These are phyloP conservation scores for Malassezia restricta DNA, from an alignment of 1,284 basidiomycete species.

Conservation along the genomic window DNA sequence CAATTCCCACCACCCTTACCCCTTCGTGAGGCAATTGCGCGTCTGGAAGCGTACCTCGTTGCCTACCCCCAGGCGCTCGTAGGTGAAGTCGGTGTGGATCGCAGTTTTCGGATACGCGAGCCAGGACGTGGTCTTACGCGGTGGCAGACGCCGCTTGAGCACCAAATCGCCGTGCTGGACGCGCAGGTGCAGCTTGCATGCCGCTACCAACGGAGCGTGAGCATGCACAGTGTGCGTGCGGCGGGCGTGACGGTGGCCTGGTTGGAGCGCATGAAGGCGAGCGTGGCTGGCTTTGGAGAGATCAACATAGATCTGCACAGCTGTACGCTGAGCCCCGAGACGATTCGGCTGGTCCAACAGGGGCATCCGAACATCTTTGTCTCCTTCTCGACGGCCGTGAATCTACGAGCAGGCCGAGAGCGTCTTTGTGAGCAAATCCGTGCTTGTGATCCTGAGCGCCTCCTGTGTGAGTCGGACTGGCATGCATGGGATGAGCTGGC, in stretches of 20 bases:
- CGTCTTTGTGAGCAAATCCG: constrained; percentile 19
- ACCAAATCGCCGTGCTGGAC: constrained; percentile 29
- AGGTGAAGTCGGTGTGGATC: constrained; percentile 40
- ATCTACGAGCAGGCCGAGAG: constrained; percentile 21
- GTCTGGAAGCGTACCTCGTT: constrained; percentile 20
- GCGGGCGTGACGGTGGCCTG: constrained; percentile 26
- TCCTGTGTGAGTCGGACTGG: constrained; percentile 35
- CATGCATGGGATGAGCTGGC: constrained; percentile 25
- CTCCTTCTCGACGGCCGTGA: constrained; percentile 38
- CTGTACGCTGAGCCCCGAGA: constrained; percentile 33
- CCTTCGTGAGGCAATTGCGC: constrained; percentile 15
- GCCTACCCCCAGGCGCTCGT: constrained; percentile 27
- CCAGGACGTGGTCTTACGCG: constrained; percentile 17
- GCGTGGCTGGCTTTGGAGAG: neutral
- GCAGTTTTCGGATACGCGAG: constrained; percentile 31
- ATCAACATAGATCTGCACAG: constrained; percentile 29
- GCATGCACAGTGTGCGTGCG: constrained; percentile 38
- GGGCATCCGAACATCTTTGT: constrained; percentile 32
- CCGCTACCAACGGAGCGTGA: constrained; percentile 25
- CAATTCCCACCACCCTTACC: constrained; percentile 27
- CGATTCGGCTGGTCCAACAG: constrained; percentile 24
- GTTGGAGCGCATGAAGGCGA: constrained; percentile 6
- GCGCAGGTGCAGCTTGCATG: constrained; percentile 32
- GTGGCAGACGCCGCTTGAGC: constrained; percentile 31
- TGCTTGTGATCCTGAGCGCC: constrained; percentile 17